Evolutionary conservation across 208 protist genomes (phyloP), one percentile per base, ranked within the genome.

Genomic region (Balamuthia mandrillaris): DNA sequence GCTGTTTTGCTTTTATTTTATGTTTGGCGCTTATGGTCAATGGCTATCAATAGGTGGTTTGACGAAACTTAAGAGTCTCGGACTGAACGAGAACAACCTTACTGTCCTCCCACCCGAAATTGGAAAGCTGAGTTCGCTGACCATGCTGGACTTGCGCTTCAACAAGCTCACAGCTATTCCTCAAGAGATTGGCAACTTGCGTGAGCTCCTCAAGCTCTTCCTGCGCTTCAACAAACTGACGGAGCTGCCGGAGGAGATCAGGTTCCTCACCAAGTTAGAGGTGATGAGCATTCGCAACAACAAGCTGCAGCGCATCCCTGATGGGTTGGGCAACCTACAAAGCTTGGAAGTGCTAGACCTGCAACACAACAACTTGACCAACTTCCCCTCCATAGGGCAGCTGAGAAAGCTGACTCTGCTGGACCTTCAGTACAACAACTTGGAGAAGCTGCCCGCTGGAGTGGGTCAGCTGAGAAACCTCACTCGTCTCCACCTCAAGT

Each of bases 401-500:
- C 81, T 85, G 14, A 70, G 49, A 24, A 81, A 81, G 27, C 81
- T 85, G 5, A 45, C 37, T 14, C 81, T 42, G 18, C 58, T 83
- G 29, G 75, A 83, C 42, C 31, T 83, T 21, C 75, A 83, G 52
- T 60, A 89, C 85, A 89, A 89, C 60, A 45, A 84, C 31, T 60
- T 88, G 83, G 44, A 81, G 44, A 49, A 84, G 21, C 78, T 88
- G 3, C 86, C 86, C 0, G 41, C 31, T 18, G 86, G 83, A n/a
- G n/a, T 88, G 4, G 61, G 72, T 18, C 37, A 27, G 18, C 56
- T 86, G 21, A 82, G 41, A 24, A 81, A 41, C 63, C 54, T 88
- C 37, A 84, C 85, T 63, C 58, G 83, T 39, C 86, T 88, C 6
- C 83, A 84, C 37, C 18, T 86, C 24, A 86, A 88, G 63, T 86